A percentile compares a stretch with the other conserved stretches of the same genome.
Evolutionary conservation across 2,329 filamentous ascomycete species (phyloP).

Genomic region (Ophiobolus disseminans): DNA sequence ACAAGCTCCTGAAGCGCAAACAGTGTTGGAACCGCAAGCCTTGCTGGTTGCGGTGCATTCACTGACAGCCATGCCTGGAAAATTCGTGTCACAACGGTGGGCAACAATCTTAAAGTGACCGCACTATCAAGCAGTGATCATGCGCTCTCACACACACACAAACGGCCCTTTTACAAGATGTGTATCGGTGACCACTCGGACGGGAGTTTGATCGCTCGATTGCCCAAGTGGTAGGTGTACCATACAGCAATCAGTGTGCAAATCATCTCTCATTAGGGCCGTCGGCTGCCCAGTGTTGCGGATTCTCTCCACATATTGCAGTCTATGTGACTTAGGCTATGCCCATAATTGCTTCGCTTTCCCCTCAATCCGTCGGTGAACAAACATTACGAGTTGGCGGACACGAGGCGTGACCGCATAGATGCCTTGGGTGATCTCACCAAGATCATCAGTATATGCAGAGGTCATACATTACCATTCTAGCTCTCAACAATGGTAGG

Average conservation of each 20-base stretch:
- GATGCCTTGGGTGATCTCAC: background rate
- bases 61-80: too few species aligned
- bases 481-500: too few species aligned
- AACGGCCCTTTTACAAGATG: background rate
- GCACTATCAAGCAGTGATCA: background rate
- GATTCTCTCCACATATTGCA: background rate
- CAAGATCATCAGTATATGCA: too few species aligned
- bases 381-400: background rate
- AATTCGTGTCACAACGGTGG: too few species aligned
- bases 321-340: slow-evolving; percentile 15
- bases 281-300: background rate
- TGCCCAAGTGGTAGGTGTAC: too few species aligned
- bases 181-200: background rate
- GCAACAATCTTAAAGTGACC: too few species aligned
- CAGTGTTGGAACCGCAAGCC: too few species aligned
- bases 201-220: background rate
- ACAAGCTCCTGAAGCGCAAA: too few species aligned
- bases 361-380: slow-evolving; percentile 20
- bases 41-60: too few species aligned
- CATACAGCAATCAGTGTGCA: slow-evolving; percentile 6
- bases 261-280: slow-evolving; percentile 2
- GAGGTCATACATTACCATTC: too few species aligned
- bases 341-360: slow-evolving; percentile 14
- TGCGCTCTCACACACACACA: background rate
- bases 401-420: background rate